phyloP scores from a whole-genome alignment of 2,329 filamentous ascomycete genomes.

The Ophiostoma ulmi region DNA sequence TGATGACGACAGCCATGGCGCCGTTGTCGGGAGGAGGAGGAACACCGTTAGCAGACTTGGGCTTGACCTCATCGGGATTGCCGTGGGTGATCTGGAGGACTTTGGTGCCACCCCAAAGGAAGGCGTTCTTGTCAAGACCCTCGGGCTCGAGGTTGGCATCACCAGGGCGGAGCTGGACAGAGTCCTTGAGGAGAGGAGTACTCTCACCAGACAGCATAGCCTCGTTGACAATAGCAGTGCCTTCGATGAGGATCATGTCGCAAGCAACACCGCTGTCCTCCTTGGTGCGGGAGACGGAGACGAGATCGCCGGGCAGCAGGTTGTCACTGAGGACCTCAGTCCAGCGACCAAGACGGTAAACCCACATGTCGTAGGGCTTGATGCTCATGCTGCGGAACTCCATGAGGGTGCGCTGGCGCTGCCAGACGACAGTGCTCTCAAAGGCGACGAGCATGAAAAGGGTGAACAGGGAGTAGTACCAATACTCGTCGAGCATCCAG shows the following conservation, averaged over 20 bases:
- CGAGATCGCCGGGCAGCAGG: slow-evolving; percentile 86
- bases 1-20: slow-evolving; percentile 87
- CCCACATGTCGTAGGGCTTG: slow-evolving; percentile 94
- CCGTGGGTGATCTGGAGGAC: slow-evolving; percentile 92
- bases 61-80: slow-evolving; percentile 67
- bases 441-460: slow-evolving; percentile 97
- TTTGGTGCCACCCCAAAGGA: slow-evolving; percentile 96
- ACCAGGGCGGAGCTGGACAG: slow-evolving; percentile 78
- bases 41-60: slow-evolving; percentile 69
- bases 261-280: slow-evolving; percentile 96
- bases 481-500: slow-evolving; percentile 99
- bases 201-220: slow-evolving; percentile 99
- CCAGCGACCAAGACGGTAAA: slow-evolving; percentile 84
- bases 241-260: slow-evolving; percentile 92
- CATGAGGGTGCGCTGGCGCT: slow-evolving; percentile 87
- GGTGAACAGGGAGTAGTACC: slow-evolving; percentile 99
- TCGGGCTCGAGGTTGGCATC: slow-evolving; percentile 80
- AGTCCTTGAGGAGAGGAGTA: slow-evolving; percentile 94
- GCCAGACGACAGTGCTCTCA: slow-evolving; percentile 98
- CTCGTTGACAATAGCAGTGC: slow-evolving; percentile 95
- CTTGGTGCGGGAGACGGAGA: slow-evolving; percentile 88
- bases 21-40: slow-evolving; percentile 85
- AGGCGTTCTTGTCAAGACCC: slow-evolving; percentile 91
- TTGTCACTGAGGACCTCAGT: slow-evolving; percentile 82
- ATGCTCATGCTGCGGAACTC: slow-evolving; percentile 99